Evolutionary conservation across 306 rosid species (phyloP).

Genomic region (Prinsepia uniflora): DNA sequence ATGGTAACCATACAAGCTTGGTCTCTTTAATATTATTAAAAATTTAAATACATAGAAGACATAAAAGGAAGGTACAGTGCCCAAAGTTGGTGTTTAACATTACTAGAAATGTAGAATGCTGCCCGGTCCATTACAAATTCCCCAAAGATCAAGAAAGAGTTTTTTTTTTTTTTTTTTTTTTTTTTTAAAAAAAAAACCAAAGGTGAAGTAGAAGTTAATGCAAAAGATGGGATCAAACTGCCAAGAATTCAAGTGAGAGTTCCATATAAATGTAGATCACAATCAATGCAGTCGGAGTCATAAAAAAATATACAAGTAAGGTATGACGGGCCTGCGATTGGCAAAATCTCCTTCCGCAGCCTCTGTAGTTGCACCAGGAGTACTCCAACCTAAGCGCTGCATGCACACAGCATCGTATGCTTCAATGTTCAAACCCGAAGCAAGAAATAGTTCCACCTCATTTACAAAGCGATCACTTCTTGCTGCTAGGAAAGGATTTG

Average conservation of each 20-base stretch:
- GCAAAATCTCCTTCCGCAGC: conserved; percentile 34
- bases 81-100: no score
- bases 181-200: no score
- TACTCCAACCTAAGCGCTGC: conserved; percentile 78
- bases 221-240: background rate
- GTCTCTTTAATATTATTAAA: no score
- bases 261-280: background rate
- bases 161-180: no score
- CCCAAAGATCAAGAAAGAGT: no score
- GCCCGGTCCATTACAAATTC: no score
- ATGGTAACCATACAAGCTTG: no score
- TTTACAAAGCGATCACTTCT: conserved; percentile 60
- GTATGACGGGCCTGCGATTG: conserved; percentile 45
- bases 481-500: conserved; percentile 58
- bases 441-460: conserved; percentile 81
- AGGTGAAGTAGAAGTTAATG: no score
- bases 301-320: conserved; percentile 65
- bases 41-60: no score
- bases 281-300: conserved; percentile 52
- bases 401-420: conserved; percentile 78
- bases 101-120: no score
- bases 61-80: no score
- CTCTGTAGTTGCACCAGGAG: conserved; percentile 40
- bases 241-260: background rate
- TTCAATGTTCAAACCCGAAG: conserved; percentile 80